These are phyloP conservation scores for Pseudevernia furfuracea DNA, from an alignment of 495 filamentous ascomycete genomes.

Conservation along the genomic window DNA sequence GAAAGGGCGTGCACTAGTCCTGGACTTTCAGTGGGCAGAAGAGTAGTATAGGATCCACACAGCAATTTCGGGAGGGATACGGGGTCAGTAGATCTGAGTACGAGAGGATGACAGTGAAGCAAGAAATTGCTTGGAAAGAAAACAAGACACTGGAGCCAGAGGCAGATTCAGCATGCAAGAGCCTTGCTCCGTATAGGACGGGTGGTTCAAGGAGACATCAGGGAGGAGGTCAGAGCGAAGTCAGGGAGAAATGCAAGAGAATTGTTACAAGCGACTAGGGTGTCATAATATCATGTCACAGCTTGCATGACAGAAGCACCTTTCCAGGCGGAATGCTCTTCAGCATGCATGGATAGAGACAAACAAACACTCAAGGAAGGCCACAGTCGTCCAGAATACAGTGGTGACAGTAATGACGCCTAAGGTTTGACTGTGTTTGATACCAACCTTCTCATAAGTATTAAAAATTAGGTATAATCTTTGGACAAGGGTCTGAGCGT, in stretches of 20 bases:
- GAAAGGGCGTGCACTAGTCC: neutral
- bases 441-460: no score
- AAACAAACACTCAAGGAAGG: no score
- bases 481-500: no score
- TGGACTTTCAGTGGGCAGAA: neutral
- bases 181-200: neutral
- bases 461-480: no score
- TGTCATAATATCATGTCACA: neutral
- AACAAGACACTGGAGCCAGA: neutral
- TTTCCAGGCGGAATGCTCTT: neutral
- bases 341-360: no score
- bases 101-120: neutral
- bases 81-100: neutral
- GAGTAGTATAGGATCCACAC: neutral
- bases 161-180: neutral
- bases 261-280: neutral
- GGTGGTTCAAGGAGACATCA: neutral
- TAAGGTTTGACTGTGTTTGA: no score
- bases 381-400: no score
- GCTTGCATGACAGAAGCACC: neutral
- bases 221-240: neutral
- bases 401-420: no score
- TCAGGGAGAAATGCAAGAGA: neutral
- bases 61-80: neutral
- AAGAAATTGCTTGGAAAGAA: neutral